These are phyloP conservation scores for Aspergillus hiratsukae DNA, from an alignment of 2,329 filamentous ascomycete species.

Conservation along the genomic window DNA sequence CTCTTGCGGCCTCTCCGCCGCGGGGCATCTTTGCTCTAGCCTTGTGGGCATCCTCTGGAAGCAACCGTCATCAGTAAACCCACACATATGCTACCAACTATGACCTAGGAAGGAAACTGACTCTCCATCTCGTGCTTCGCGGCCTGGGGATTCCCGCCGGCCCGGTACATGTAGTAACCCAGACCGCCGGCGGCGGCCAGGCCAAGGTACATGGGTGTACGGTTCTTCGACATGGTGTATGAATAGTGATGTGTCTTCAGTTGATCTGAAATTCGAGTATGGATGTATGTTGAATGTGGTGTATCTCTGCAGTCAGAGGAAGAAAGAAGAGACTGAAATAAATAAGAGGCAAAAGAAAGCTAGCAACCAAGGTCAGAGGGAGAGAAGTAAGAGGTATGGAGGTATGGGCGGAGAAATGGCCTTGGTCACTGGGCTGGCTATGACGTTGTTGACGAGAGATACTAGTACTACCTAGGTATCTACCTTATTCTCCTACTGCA, in stretches of 20 bases:
- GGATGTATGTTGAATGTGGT: not conserved
- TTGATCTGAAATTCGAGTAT: not conserved
- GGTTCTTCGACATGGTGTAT: slow-evolving; percentile 33
- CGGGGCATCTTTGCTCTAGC: slow-evolving; percentile 63
- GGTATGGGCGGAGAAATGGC: not conserved
- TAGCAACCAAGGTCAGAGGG: not conserved
- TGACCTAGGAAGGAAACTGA: slow-evolving; percentile 43
- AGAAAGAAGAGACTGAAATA: not conserved
- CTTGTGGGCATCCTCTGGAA: slow-evolving; percentile 68
- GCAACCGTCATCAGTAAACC: not conserved
- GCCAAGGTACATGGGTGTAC: slow-evolving; percentile 40
- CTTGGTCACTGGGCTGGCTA: slow-evolving; percentile 1
- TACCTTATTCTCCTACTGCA: not conserved
- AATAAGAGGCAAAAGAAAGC: not conserved
- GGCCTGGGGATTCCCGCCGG: slow-evolving; percentile 73
- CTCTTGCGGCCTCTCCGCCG: slow-evolving; percentile 60
- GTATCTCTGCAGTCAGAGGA: not conserved
- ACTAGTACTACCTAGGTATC: not conserved
- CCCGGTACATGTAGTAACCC: slow-evolving; percentile 87
- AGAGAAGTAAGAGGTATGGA: too few species aligned
- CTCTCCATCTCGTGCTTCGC: slow-evolving; percentile 86
- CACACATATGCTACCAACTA: not conserved
- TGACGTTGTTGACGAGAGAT: slow-evolving; percentile 9
- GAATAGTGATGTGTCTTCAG: slow-evolving; percentile 3
- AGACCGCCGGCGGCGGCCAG: slow-evolving; percentile 61